Evolutionary conservation across 768 basidiomycete genomes (phyloP).

Genomic region (Termitomyces sp.): DNA sequence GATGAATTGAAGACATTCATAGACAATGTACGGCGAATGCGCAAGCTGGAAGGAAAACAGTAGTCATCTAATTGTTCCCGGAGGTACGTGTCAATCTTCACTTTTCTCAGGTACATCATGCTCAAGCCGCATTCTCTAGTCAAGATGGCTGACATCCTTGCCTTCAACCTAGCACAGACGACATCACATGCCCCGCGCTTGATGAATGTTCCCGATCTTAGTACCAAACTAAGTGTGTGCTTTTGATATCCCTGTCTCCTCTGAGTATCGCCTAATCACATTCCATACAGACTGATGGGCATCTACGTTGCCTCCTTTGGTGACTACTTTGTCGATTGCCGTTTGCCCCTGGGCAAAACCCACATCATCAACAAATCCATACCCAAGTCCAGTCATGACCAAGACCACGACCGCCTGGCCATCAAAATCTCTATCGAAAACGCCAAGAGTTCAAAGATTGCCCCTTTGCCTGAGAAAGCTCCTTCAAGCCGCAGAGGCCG

Average conservation of each 20-base stretch:
- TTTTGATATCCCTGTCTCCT: background rate
- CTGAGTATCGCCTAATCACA: background rate
- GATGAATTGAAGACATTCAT: constrained; percentile 54
- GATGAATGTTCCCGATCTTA: constrained; percentile 60
- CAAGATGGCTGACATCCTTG: constrained; percentile 72
- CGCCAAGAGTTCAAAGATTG: background rate
- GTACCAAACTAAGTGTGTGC: constrained; percentile 55
- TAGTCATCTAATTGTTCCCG: constrained; percentile 76
- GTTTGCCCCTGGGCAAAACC: constrained; percentile 1
- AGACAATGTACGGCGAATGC: constrained; percentile 63
- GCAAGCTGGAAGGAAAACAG: constrained; percentile 61
- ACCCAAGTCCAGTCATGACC: background rate
- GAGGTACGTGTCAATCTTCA: constrained; percentile 21
- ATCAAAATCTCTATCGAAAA: constrained; percentile 6
- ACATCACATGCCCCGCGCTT: constrained; percentile 26
- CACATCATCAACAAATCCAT: background rate
- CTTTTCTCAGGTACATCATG: background rate
- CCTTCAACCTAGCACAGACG: constrained; percentile 64
- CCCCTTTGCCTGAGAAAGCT: background rate
- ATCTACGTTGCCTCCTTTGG: constrained; percentile 66
- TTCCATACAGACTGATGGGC: constrained; percentile 22
- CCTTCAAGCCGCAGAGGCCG: constrained; percentile 2
- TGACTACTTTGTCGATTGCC: constrained; percentile 63
- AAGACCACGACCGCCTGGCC: background rate
- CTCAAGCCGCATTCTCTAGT: constrained; percentile 24